Base-by-base conservation (phyloP, 2,329 filamentous ascomycete species). In the Sporothrix mexicana region DNA sequence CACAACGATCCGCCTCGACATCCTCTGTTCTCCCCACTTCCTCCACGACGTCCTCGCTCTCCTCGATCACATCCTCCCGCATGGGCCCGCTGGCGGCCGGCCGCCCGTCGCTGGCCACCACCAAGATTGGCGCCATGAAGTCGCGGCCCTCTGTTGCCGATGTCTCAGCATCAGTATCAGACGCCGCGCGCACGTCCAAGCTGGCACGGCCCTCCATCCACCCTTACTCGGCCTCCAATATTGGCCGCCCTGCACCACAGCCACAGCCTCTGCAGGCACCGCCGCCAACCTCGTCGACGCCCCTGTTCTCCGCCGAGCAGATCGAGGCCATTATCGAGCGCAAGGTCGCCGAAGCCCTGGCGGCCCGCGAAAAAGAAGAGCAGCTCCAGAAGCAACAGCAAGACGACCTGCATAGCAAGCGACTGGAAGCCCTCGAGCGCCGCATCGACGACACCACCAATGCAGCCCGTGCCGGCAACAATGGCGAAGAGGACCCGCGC, bases 291-390 rank as follows among this genome's bases (percentile, higher is more conserved):
- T 76, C 78, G 75, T 75, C 69, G 5, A 61, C 69, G 49, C 70
- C 66, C 15, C 36, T 45, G 7, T 55, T 93, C 9, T 92, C 91
- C 0, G 88, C 90, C 20, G 91, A 90, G 13, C 91, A 91, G 70
- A 97, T 98, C 74, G 95, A 98, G 80, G 93, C 94, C 53, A 90
- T 98, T 83, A 94, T 98, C 1, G 93, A 97, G 81, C 93, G 92
- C 77, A 97, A 97, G 78, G 93, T 98, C 0, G 91, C 92, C 74
- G 94, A 97, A 82, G 94, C 96, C 49, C 85, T 98, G 0, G 94
- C 95, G 0, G 91, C 91, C n/a, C 89, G 92, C 70, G 89, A 88
- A 0, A 91, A 57, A 82, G 86, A 17, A 82, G 78, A 67, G 75
- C 80, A 70, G 75, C 79, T 17, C 76, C 78, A 72, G 71, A 75